Percentiles rank a stretch among this genome's conserved stretches.
Conservation (phyloP, 306 rosid genomes). For the Canavalia gladiata region DNA sequence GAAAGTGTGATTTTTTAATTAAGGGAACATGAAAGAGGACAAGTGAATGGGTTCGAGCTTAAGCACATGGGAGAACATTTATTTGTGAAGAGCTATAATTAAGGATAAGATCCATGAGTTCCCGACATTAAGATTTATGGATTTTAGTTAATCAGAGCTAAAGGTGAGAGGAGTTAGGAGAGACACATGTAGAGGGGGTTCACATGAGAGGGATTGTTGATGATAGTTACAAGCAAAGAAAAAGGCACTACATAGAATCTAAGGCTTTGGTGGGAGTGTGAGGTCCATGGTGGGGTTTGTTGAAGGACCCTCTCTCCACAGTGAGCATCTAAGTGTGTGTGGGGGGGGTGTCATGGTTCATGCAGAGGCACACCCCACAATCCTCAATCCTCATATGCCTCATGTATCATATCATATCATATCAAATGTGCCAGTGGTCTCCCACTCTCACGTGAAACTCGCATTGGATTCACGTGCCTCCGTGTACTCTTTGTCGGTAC, state of each 20-base stretch:
- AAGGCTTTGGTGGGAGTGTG: slow-evolving; percentile 38
- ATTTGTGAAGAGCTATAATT: slow-evolving; percentile 5
- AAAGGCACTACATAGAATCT: slow-evolving; percentile 43
- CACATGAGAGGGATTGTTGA: neutral
- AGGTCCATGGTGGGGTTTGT: slow-evolving; percentile 8
- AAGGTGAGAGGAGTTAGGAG: neutral
- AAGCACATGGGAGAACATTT: neutral
- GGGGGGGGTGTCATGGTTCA: neutral
- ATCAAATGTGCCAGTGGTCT: neutral
- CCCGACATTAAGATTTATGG: neutral
- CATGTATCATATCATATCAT: slow-evolving; percentile 18
- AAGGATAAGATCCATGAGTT: slow-evolving; percentile 29
- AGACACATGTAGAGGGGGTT: neutral
- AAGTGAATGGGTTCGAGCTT: neutral
- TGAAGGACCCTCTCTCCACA: slow-evolving; percentile 30
- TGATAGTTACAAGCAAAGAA: neutral
- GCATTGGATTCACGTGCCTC: slow-evolving; percentile 59
- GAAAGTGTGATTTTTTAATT: neutral
- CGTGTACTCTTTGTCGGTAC: slow-evolving; percentile 52
- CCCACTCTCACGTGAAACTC: slow-evolving; percentile 59
- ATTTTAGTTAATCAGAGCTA: neutral
- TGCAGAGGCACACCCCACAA: slow-evolving; percentile 20
- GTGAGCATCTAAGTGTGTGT: neutral
- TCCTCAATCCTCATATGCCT: neutral
- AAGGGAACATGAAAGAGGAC: neutral